Evolutionary conservation across 2,329 filamentous ascomycete species (phyloP).

Genomic region (Pestalotiopsis sp.): DNA sequence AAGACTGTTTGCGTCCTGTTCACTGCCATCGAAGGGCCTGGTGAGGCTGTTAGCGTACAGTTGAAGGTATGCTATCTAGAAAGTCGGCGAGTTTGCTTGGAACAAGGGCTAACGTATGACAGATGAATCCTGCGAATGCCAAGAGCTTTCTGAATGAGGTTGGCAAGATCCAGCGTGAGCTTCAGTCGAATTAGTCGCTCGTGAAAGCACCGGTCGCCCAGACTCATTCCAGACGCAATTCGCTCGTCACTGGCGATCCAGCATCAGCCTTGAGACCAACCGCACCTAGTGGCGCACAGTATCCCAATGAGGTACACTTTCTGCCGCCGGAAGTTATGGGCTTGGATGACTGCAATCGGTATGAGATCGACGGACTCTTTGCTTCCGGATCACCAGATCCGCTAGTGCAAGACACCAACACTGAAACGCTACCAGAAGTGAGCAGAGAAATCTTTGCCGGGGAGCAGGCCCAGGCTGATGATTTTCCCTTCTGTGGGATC

Average conservation of each 20-base stretch:
- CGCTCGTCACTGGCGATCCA: not conserved
- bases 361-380: no score
- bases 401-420: no score
- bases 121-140: conserved; percentile 59
- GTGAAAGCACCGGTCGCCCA: conserved; percentile 11
- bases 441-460: no score
- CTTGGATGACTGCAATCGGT: no score
- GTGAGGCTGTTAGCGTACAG: conserved; percentile 60
- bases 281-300: not conserved
- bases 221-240: not conserved
- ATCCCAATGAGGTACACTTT: not conserved
- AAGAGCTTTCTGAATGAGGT: conserved; percentile 56
- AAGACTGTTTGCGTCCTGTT: conserved; percentile 72
- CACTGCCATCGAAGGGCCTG: conserved; percentile 62
- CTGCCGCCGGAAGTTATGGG: no score
- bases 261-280: not conserved
- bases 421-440: no score
- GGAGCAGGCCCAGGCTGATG: no score
- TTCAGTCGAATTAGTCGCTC: conserved; percentile 39
- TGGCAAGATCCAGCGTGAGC: conserved; percentile 52
- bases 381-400: no score
- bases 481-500: no score
- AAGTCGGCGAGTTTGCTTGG: not conserved
- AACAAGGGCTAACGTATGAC: not conserved
- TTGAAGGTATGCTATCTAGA: conserved; percentile 56